Percentiles rank a stretch among this genome's conserved stretches.
Evolutionary conservation across 2,329 filamentous ascomycete species (phyloP).

Genomic region (Pseudogymnoascus sp.): DNA sequence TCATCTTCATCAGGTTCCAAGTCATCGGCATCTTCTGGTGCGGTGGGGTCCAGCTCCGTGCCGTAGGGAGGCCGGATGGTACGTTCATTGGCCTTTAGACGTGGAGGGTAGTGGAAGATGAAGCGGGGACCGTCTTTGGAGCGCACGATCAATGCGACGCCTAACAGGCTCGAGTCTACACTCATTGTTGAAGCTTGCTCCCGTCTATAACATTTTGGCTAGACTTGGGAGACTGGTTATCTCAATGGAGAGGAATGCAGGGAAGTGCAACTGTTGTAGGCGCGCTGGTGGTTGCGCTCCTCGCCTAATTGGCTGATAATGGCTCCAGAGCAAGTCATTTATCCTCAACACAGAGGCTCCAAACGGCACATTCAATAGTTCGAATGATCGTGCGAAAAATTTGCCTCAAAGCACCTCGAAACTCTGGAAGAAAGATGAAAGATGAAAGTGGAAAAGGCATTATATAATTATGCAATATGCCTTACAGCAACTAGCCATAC

Average conservation of each 20-base stretch:
- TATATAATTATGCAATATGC: not conserved
- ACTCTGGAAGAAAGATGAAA: not conserved
- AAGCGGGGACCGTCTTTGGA: constrained; percentile 72
- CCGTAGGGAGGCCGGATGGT: constrained; percentile 21
- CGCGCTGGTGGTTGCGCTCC: not conserved
- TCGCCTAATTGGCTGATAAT: constrained; percentile 5
- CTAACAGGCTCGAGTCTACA: constrained; percentile 37
- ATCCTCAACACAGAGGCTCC: not conserved
- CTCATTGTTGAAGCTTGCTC: constrained; percentile 25
- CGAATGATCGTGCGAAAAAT: not conserved
- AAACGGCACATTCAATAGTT: not conserved
- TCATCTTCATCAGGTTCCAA: constrained; percentile 49
- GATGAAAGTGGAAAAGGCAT: not conserved
- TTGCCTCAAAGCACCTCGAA: not conserved
- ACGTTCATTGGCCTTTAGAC: constrained; percentile 33
- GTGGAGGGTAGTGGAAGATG: constrained; percentile 79
- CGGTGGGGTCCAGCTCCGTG: constrained; percentile 26
- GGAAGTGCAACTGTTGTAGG: not conserved
- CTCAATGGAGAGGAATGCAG: constrained; percentile 4
- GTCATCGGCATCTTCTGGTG: constrained; percentile 24
- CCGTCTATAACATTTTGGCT: constrained; percentile 12
- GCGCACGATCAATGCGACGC: constrained; percentile 31
- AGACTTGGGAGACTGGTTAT: not conserved
- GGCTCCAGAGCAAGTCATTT: not conserved
- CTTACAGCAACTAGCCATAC: not conserved